Base-by-base conservation (phyloP, 192 early-diverging fungal species). In the Rhizoclosmatium sp. region DNA sequence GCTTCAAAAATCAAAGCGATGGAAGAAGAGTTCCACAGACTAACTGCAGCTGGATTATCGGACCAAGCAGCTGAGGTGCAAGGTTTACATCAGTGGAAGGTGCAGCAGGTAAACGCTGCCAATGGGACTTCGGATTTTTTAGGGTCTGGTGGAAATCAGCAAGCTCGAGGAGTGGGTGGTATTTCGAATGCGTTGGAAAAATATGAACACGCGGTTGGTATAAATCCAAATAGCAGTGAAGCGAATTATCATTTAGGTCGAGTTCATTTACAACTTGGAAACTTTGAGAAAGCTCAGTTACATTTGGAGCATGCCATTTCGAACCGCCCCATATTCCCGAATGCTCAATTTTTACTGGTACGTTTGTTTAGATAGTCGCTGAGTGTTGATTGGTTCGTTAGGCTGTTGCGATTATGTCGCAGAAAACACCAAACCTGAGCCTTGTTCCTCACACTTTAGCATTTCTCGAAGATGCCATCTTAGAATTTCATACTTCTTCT, bases 51-150 rank as follows among this genome's bases (percentile, higher is more conserved):
- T n/a, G 84, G 86, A 49, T 59, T 72, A 2, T 76, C 80, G 2
- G 81, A 86, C 59, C 72, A 87, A 82, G 88, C 88, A 21, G 80
- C 81, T 2, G 88, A 89, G 77, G 84, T 87, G 1, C 85, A 86
- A 61, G 73, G 65, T 1, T 71, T 89, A 2, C 75, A 84, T 59
- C 61, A 64, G 7, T 89, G 84, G 84, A 85, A 86, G 65, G 51
- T 87, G 2, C 73, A 82, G 40, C 59, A 84, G 67, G 75, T 86
- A 9, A 80, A 68, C 21, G 49, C 41, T 1, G 45, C 73, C 19
- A 51, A 12, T 21, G 64, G 41, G 21, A 44, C 49, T 21, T 66
- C 46, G 42, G 60, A 69, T 31, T 23, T 19, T 10, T 12, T 39
- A 21, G 14, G 40, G n/a, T 45, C 31, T 79, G 61, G 3, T 58